phyloP scores from a whole-genome alignment of 2,329 filamentous ascomycete species.

The Epichloe typhina region DNA sequence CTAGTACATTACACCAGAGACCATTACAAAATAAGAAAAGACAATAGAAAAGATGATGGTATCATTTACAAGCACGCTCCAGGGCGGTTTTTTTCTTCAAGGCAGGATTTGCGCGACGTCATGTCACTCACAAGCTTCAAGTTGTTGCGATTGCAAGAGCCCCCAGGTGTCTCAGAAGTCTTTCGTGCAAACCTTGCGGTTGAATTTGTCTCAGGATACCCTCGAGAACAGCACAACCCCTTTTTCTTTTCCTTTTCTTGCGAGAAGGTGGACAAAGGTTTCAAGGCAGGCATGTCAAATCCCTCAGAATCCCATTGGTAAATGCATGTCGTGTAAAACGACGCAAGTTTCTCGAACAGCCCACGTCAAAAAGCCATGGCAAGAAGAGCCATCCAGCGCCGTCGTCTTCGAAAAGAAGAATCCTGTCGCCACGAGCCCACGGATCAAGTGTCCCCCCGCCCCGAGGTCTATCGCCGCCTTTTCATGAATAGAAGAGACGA shows the following conservation, averaged over 20 bases:
- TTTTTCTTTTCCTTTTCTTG: not conserved
- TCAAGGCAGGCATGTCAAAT: conserved; percentile 21
- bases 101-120: conserved; percentile 2
- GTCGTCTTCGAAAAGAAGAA: conserved; percentile 5
- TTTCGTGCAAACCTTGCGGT: conserved; percentile 4
- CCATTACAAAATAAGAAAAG: conserved; percentile 8
- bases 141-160: conserved; percentile 11
- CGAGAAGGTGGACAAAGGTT: not conserved
- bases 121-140: conserved; percentile 11
- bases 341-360: conserved; percentile 14
- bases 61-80: not conserved
- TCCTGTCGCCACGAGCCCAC: conserved; percentile 24
- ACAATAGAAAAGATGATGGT: not conserved
- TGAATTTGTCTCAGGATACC: not conserved
- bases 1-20: not conserved
- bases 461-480: conserved; percentile 40
- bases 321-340: conserved; percentile 13
- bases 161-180: conserved; percentile 22
- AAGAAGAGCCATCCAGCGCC: conserved; percentile 18
- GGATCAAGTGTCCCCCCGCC: conserved; percentile 32
- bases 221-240: not conserved
- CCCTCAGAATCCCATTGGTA: conserved; percentile 26
- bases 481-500: conserved; percentile 30
- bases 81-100: not conserved
- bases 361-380: conserved; percentile 18